A percentile compares a stretch with the other conserved stretches of the same genome.
These are phyloP conservation scores for Marasmius sp. DNA, from an alignment of 1,284 basidiomycete genomes.

Conservation along the genomic window DNA sequence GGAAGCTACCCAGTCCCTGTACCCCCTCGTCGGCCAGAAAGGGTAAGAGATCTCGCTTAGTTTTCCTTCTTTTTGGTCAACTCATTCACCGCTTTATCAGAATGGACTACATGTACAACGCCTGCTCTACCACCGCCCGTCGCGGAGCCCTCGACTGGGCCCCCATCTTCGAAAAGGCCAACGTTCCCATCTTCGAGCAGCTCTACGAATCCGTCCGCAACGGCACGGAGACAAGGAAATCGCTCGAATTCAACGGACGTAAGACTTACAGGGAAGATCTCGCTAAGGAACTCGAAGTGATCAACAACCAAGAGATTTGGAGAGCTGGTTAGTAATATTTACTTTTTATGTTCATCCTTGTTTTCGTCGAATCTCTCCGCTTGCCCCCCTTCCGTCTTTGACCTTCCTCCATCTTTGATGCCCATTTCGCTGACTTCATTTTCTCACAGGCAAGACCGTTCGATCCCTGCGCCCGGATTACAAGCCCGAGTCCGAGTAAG, in stretches of 20 bases:
- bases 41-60: constrained; percentile 51
- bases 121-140: constrained; percentile 98
- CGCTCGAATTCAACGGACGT: constrained; percentile 94
- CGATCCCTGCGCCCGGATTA: constrained; percentile 78
- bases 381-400: too few relatives aligned
- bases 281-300: constrained; percentile 91
- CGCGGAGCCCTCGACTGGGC: constrained; percentile 99
- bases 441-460: constrained; percentile 62
- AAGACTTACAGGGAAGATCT: constrained; percentile 94
- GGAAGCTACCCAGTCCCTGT: constrained; percentile 98
- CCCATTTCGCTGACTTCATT: constrained; percentile 6
- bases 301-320: constrained; percentile 98
- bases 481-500: constrained; percentile 50
- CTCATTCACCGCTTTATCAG: constrained; percentile 36
- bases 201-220: constrained; percentile 95
- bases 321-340: constrained; percentile 66
- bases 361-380: neutral
- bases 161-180: constrained; percentile 94
- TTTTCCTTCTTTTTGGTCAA: neutral
- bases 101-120: constrained; percentile 99
- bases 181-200: constrained; percentile 90
- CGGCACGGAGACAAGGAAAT: constrained; percentile 96
- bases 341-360: neutral
- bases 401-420: neutral
- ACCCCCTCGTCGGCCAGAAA: constrained; percentile 94